These are phyloP conservation scores for Teunomyces panamensis DNA, from an alignment of 805 yeast species.

Conservation along the genomic window DNA sequence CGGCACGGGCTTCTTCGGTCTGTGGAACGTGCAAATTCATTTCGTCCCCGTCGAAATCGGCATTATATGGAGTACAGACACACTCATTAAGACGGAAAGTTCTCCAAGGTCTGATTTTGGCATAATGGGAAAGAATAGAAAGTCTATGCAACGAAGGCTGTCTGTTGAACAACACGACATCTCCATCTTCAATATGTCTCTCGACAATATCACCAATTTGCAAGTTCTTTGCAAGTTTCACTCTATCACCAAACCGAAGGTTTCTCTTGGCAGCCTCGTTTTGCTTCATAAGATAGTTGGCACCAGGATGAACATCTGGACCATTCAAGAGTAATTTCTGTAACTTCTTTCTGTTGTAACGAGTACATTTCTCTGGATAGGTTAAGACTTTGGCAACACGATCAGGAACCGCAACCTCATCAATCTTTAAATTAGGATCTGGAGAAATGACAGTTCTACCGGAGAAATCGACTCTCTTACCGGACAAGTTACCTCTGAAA, in stretches of 20 bases:
- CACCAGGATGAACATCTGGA: constrained; percentile 91
- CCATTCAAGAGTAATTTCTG: constrained; percentile 77
- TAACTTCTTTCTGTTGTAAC: constrained; percentile 78
- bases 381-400: constrained; percentile 94
- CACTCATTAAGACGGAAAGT: constrained; percentile 96
- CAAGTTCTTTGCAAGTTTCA: constrained; percentile 69
- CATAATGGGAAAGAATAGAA: constrained; percentile 92
- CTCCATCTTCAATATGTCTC: constrained; percentile 96
- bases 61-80: constrained; percentile 99
- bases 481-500: constrained; percentile 95
- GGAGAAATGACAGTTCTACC: constrained; percentile 99
- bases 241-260: constrained; percentile 82
- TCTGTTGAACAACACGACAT: constrained; percentile 90
- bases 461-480: constrained; percentile 97
- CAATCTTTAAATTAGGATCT: constrained; percentile 91
- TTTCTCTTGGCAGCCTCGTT: constrained; percentile 86
- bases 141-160: constrained; percentile 97
- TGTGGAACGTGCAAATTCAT: constrained; percentile 99
- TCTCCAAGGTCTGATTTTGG: constrained; percentile 96
- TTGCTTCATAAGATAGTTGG: constrained; percentile 82
- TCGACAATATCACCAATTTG: constrained; percentile 91
- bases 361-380: constrained; percentile 90
- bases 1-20: constrained; percentile 98
- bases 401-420: constrained; percentile 98
- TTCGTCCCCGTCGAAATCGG: constrained; percentile 99